phyloP scores from a whole-genome alignment of 2,329 filamentous ascomycete species.

The Herpotrichia juniperi region DNA sequence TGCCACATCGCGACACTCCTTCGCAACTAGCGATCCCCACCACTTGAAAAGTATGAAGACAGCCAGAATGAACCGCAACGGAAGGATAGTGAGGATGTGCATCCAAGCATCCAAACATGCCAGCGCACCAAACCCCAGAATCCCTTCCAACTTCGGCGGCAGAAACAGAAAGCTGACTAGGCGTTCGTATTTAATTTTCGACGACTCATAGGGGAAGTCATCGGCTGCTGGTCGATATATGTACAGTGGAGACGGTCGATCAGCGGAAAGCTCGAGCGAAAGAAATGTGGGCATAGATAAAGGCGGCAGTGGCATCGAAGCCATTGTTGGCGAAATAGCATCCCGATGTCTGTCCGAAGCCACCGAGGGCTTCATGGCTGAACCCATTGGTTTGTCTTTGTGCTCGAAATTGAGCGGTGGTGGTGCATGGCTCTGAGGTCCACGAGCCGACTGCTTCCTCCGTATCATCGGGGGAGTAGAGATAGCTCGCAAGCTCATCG shows the following conservation, averaged over 20 bases:
- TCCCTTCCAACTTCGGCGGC: constrained; percentile 80
- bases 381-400: constrained; percentile 20
- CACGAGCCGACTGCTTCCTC: constrained; percentile 42
- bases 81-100: constrained; percentile 94
- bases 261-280: constrained; percentile 68
- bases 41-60: constrained; percentile 76
- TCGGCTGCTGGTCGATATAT: constrained; percentile 63
- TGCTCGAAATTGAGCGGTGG: constrained; percentile 44
- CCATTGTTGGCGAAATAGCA: constrained; percentile 53
- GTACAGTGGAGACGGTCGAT: constrained; percentile 66
- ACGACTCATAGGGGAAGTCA: constrained; percentile 86
- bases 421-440: constrained; percentile 27
- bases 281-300: constrained; percentile 69
- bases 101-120: constrained; percentile 96
- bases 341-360: constrained; percentile 35
- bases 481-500: constrained; percentile 38
- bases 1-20: constrained; percentile 74
- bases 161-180: constrained; percentile 86
- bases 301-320: constrained; percentile 64
- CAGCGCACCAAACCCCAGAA: constrained; percentile 84
- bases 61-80: constrained; percentile 84
- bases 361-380: constrained; percentile 36
- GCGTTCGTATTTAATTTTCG: constrained; percentile 88
- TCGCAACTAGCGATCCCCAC: constrained; percentile 74
- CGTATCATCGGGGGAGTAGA: constrained; percentile 46